These are phyloP conservation scores for Breynia disticha DNA, from an alignment of 441 rosid genomes.

Conservation along the genomic window DNA sequence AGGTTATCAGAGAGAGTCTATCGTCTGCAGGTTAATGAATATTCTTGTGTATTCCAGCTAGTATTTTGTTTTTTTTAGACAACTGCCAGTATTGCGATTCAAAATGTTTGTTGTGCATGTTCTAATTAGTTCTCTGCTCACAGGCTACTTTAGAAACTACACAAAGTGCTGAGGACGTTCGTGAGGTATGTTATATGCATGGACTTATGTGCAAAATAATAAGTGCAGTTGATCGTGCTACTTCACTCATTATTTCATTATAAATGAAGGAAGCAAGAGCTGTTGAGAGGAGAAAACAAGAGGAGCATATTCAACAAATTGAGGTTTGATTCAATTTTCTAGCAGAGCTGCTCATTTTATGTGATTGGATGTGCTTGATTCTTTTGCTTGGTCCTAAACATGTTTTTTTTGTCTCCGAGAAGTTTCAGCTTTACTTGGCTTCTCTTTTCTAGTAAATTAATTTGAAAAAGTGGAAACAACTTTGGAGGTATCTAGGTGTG, in stretches of 20 bases:
- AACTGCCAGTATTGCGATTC: background rate
- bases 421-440: too few species aligned
- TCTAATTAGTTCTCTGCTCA: slow-evolving; percentile 16
- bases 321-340: slow-evolving; percentile 44
- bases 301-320: slow-evolving; percentile 56
- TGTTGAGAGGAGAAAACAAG: slow-evolving; percentile 74
- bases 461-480: too few species aligned
- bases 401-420: too few species aligned
- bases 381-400: too few species aligned
- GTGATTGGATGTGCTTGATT: background rate
- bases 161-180: slow-evolving; percentile 84
- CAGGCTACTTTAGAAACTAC: slow-evolving; percentile 90
- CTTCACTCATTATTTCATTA: slow-evolving; percentile 1
- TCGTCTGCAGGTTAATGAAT: slow-evolving; percentile 63
- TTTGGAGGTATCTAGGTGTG: too few species aligned
- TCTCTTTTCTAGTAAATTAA: too few species aligned
- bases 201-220: background rate
- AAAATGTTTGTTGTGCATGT: slow-evolving; percentile 3
- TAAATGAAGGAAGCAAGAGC: slow-evolving; percentile 66
- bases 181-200: slow-evolving; percentile 47
- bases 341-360: background rate
- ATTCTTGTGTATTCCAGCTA: slow-evolving; percentile 4
- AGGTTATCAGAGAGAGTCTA: slow-evolving; percentile 76
- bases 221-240: too few species aligned
- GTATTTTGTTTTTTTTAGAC: too few species aligned